Conservation (phyloP, 306 rosid genomes). For the Phaseolus lunatus region DNA sequence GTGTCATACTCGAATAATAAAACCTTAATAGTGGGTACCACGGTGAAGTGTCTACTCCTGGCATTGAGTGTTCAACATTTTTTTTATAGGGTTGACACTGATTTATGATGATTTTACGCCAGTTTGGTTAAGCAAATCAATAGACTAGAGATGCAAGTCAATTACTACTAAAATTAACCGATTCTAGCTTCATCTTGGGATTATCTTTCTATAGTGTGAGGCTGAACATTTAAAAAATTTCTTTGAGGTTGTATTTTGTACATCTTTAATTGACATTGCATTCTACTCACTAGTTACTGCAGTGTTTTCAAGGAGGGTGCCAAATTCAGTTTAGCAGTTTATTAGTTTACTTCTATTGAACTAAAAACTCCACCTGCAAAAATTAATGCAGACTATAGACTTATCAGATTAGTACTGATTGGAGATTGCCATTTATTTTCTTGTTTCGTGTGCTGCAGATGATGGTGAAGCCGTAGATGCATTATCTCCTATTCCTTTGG, state of each 20-base stretch:
- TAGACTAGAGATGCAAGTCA: background rate
- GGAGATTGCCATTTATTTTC: constrained; percentile 18
- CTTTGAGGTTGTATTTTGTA: constrained; percentile 1
- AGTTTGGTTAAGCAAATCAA: background rate
- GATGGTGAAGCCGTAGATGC: constrained; percentile 71
- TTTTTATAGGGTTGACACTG: background rate
- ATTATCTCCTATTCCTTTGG: constrained; percentile 91
- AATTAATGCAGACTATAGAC: constrained; percentile 9
- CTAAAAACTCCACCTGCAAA: constrained; percentile 16
- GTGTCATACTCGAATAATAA: background rate
- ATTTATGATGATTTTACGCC: constrained; percentile 3
- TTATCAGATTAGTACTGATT: constrained; percentile 24
- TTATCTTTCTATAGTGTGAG: too few relatives aligned
- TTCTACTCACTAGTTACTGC: constrained; percentile 7
- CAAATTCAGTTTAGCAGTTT: background rate
- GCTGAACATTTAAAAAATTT: too few relatives aligned
- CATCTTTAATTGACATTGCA: constrained; percentile 8
- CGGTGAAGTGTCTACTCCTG: background rate
- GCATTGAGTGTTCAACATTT: background rate
- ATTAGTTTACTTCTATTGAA: constrained; percentile 12
- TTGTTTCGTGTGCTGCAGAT: constrained; percentile 55
- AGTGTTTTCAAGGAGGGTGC: background rate
- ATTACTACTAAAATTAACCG: background rate
- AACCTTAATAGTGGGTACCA: background rate
- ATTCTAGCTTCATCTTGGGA: background rate